Evolutionary conservation across 1,284 basidiomycete species (phyloP).

Genomic region (Apiotrichum brassicae): DNA sequence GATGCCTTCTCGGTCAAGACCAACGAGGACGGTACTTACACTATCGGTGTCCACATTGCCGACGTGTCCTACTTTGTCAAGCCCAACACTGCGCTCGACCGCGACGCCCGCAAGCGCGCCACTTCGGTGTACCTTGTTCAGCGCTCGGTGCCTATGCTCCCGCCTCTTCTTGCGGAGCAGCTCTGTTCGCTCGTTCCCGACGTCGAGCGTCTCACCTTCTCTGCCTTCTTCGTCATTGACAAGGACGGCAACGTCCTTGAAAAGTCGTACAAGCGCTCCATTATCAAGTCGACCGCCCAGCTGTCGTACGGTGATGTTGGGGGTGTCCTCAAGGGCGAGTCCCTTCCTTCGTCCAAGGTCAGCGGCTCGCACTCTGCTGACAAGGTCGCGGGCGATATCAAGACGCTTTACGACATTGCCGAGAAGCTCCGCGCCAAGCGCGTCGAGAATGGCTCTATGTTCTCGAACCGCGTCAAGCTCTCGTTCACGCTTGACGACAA

Average conservation of each 20-base stretch:
- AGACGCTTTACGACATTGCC: slow-evolving; percentile 58
- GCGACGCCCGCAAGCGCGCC: slow-evolving; percentile 93
- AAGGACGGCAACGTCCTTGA: slow-evolving; percentile 72
- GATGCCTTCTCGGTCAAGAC: slow-evolving; percentile 83
- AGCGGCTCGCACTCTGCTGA: slow-evolving; percentile 55
- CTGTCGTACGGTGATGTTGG: slow-evolving; percentile 78
- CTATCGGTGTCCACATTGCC: slow-evolving; percentile 88
- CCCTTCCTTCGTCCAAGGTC: slow-evolving; percentile 54
- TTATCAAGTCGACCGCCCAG: slow-evolving; percentile 76
- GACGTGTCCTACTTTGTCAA: slow-evolving; percentile 96
- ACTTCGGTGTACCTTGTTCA: slow-evolving; percentile 96
- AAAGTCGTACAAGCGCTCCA: slow-evolving; percentile 87
- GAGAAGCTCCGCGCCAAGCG: slow-evolving; percentile 67
- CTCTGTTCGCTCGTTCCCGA: slow-evolving; percentile 85
- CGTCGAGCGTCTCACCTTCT: slow-evolving; percentile 83
- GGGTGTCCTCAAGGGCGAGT: slow-evolving; percentile 68
- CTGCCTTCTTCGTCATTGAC: slow-evolving; percentile 78
- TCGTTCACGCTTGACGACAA: slow-evolving; percentile 74
- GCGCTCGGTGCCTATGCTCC: slow-evolving; percentile 92
- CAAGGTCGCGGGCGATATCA: slow-evolving; percentile 68
- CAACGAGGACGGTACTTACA: slow-evolving; percentile 84
- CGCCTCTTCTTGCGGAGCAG: slow-evolving; percentile 81
- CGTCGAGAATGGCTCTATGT: slow-evolving; percentile 73
- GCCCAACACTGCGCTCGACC: slow-evolving; percentile 90
- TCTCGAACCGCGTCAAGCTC: slow-evolving; percentile 64